Base-by-base conservation (phyloP, 176 grass and related monocot species). In the Musa troglodytarum region DNA sequence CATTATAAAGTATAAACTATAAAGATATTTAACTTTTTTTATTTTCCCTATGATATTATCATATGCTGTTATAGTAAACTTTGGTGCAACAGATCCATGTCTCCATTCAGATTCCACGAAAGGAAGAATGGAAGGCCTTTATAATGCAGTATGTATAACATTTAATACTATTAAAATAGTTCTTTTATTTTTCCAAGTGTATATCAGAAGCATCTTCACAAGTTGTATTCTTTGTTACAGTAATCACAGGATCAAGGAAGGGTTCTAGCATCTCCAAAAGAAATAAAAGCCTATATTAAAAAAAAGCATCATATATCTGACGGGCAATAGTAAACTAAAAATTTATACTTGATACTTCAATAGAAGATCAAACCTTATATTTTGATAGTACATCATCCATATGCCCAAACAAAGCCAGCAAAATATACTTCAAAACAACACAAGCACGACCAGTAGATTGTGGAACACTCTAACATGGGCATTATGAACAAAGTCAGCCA, bases 221-320 rank as follows among this genome's bases (percentile, higher is more conserved):
- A 65, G 80, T 65, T 76, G 71, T 87, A 57, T 90, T 80, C 70
- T 81, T 80, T 71, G 74, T 85, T 50, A 69, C 64, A 83, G 66
- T 80, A 77, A 89, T 88, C 76, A 85, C 75, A 81, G 86, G 93
- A 66, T 92, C 76, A 9, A 92, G 79, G 83, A 83, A 92, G 68
- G 86, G 90, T 78, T 97, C 93, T 54, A 97, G 83, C 93, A 97
- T 92, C 87, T 97, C 90, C 79, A 92, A 61, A 78, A 97, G 74
- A 77, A 97, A 97, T 84, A 97, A 90, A 72, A 97, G 69, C 76
- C 84, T 88, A 84, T 88, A 83, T 77, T 92, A 90, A 58, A 79
- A 54, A 78, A 73, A 21, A 56, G 43, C 79, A 83, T 86, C 51
- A 82, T 78, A 64, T 73, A 55, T 63, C 75, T 86, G 7, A 52